Evolutionary conservation across 192 early-diverging fungal genomes (phyloP), one percentile per base, ranked within the genome.

Genomic region (Podila verticillata): DNA sequence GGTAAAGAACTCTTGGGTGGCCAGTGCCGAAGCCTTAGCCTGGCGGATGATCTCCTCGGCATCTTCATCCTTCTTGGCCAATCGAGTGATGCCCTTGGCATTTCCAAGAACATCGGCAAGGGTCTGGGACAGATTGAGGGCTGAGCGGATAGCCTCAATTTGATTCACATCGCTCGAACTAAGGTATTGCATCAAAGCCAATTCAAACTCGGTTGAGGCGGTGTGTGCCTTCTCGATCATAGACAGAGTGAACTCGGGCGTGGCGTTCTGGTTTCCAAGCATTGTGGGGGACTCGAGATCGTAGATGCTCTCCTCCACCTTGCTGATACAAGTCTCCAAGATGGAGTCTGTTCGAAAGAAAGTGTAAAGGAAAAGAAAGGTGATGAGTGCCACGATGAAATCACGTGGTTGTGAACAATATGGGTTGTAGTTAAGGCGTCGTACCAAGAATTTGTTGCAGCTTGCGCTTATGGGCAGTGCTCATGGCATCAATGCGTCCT

Each of bases 231-330:
- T 94, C 82, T 99, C 97, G 67, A 98, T 90, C 78, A 96, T 93
- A 4, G 96, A 93, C 44, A 98, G 86, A 17, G 94, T 94, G 75
- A 96, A 96, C 83, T 97, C 96, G 7, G 95, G 94, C 0, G 96
- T 95, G 0, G 94, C 91, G 15, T 95, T 94, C 68, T 92, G 89
- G 82, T 97, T 97, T 26, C 96, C 95, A 48, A 90, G 87, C 59
- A 93, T 91, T 20, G 91, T 88, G 22, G 95, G 91, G 31, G 91
- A 86, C 73, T 95, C 94, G 22, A 97, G 82, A 60, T 95, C 91
- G 72, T 96, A 97, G 28, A 96, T 88, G 13, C 95, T 89, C 73
- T 99, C 96, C 68, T 96, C 92, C 34, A 97, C 91, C 80, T 94
- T 95, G 80, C 90, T 86, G 31, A 95, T 91, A 81, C 96, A 97